These are phyloP conservation scores for Potentilla sterilis DNA, from an alignment of 306 rosid species.

Conservation along the genomic window DNA sequence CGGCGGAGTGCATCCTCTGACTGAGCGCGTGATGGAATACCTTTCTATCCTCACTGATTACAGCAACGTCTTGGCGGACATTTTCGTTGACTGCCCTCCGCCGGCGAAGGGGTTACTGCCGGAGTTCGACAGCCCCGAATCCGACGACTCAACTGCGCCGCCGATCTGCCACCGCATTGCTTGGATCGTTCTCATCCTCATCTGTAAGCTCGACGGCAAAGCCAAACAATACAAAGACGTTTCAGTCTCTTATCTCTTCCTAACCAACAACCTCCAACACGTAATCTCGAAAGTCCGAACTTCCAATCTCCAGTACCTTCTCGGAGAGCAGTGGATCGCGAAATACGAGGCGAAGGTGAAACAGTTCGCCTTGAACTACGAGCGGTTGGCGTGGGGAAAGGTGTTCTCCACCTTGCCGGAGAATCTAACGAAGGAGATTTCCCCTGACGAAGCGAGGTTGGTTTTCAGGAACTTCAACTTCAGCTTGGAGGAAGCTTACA, in stretches of 20 bases:
- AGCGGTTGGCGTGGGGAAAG: constrained; percentile 52
- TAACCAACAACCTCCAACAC: constrained; percentile 58
- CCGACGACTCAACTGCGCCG: constrained; percentile 23
- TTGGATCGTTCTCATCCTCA: constrained; percentile 57
- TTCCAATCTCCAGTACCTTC: constrained; percentile 54
- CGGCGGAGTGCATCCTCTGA: constrained; percentile 51
- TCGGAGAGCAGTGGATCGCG: constrained; percentile 60
- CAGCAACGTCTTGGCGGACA: constrained; percentile 46
- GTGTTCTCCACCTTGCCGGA: constrained; percentile 52
- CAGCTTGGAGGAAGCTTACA: constrained; percentile 43
- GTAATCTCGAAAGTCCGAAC: constrained; percentile 40
- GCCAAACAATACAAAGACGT: constrained; percentile 55
- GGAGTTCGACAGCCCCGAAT: constrained; percentile 36
- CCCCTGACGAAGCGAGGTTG: constrained; percentile 41
- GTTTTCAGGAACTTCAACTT: constrained; percentile 52
- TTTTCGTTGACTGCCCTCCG: constrained; percentile 39
- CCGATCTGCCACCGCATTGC: constrained; percentile 33
- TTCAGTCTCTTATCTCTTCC: constrained; percentile 52
- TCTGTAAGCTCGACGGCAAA: constrained; percentile 65
- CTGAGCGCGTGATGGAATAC: constrained; percentile 39
- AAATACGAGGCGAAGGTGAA: constrained; percentile 47
- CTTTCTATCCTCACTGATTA: constrained; percentile 60
- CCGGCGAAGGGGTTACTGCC: constrained; percentile 29
- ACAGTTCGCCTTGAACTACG: constrained; percentile 42
- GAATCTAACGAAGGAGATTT: constrained; percentile 33